A percentile compares a stretch with the other conserved stretches of the same genome.
phyloP scores from a whole-genome alignment of 2,329 filamentous ascomycete genomes.

The Metarhizium rileyi region DNA sequence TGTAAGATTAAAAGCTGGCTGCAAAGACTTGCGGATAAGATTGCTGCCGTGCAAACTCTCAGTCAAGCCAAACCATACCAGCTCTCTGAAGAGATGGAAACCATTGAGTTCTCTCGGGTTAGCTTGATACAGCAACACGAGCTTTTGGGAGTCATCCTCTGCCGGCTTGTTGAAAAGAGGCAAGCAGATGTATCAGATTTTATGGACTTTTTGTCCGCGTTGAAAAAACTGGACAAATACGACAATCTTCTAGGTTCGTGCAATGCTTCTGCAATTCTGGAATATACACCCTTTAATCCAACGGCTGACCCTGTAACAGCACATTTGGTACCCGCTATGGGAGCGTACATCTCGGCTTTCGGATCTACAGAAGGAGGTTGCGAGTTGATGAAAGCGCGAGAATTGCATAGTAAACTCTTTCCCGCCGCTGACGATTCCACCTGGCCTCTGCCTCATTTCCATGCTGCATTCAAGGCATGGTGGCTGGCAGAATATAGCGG shows the following conservation, averaged over 20 bases:
- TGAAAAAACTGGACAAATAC: constrained; percentile 67
- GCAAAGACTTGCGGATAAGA: constrained; percentile 62
- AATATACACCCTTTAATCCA: constrained; percentile 2
- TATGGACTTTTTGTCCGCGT: constrained; percentile 53
- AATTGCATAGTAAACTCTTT: constrained; percentile 60
- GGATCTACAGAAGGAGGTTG: constrained; percentile 66
- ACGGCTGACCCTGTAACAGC: constrained; percentile 30
- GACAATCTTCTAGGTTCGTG: constrained; percentile 49
- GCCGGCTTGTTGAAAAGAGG: constrained; percentile 66
- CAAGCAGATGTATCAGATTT: constrained; percentile 66
- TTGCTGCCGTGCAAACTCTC: constrained; percentile 65
- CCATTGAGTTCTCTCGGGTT: constrained; percentile 67
- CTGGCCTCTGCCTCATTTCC: constrained; percentile 67
- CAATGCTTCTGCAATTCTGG: background rate
- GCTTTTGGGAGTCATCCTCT: constrained; percentile 69
- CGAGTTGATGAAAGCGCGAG: constrained; percentile 57
- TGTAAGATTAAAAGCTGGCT: constrained; percentile 67
- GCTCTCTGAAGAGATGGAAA: constrained; percentile 58
- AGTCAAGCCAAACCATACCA: constrained; percentile 47
- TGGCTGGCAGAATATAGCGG: constrained; percentile 94
- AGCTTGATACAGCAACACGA: constrained; percentile 88
- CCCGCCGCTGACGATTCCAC: constrained; percentile 54
- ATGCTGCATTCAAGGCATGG: constrained; percentile 69
- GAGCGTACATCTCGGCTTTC: constrained; percentile 66
- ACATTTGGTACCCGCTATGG: constrained; percentile 74